Base-by-base conservation (phyloP, 2,329 filamentous ascomycete species). In the Ophiosphaerella korrae region DNA sequence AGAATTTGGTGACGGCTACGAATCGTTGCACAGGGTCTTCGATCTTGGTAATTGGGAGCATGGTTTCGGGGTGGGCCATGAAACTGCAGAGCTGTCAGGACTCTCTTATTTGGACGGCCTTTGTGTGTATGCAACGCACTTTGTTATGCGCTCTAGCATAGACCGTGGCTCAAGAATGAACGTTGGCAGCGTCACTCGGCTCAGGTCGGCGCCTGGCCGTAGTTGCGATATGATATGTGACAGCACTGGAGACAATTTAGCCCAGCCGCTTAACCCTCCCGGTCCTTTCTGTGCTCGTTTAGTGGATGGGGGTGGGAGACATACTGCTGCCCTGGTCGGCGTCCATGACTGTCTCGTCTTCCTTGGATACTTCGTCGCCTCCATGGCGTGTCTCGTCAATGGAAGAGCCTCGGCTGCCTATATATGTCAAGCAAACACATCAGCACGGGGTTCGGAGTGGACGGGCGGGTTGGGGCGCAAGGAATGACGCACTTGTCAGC, bases 131-230 rank as follows among this genome's bases (percentile, higher is more conserved):
- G 13, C 13, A 36, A 78, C 86, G 62, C 79, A 96, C 92, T 99
- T 99, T 68, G 94, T 99, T 73, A 99, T 99, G 65, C 94, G 86
- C 78, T 99, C 94, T 66, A 99, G 80, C 94, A 99, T 99, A 65
- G 92, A 97, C 69, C 92, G 87, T 21, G 94, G 94, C 75, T 99
- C 94, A 64, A 99, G 85, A 68, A 99, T 99, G 74, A 99, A 99
- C 41, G 94, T 99, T 35, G 94, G 94, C 49, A 99, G 81, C 32
- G 94, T 93, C 56, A 99, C 92, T 64, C 93, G 86, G 76, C 92
- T 96, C 64, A 99, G 81, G 74, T 99, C 94, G 66, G 94, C 94
- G 60, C 94, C 94, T 11, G 94, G 94, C 57, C 94, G 89, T 57
- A 99, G 82, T 78, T 99, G 94, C 45, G 92, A 96, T 71, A 99